phyloP scores from a whole-genome alignment of 129 eudicot genomes.

The Gnaphalium uliginosum region DNA sequence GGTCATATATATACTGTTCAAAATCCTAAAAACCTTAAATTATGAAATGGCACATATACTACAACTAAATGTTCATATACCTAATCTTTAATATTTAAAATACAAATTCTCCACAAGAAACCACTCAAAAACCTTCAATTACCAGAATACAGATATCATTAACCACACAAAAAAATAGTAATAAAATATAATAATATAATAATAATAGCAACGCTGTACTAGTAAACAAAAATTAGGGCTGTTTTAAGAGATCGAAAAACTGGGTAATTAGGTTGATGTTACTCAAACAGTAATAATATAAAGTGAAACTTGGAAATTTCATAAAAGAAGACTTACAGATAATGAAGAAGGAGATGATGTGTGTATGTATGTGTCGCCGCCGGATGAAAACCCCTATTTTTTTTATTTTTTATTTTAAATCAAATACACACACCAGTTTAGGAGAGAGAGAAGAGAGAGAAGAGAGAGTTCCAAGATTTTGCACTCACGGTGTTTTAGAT shows the following conservation, averaged over 20 bases:
- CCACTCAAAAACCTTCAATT: too few relatives aligned
- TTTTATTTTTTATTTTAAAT: neutral
- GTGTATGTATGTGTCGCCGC: constrained; percentile 28
- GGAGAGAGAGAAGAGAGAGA: constrained; percentile 14
- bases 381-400: constrained; percentile 33
- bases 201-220: too few relatives aligned
- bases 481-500: neutral
- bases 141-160: too few relatives aligned
- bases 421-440: neutral
- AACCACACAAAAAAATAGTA: too few relatives aligned
- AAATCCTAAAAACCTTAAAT: too few relatives aligned
- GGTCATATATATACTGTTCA: too few relatives aligned
- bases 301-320: too few relatives aligned
- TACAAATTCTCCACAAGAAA: too few relatives aligned
- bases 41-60: too few relatives aligned
- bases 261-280: constrained; percentile 12
- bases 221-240: neutral
- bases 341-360: constrained; percentile 15
- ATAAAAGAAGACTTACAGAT: constrained; percentile 26
- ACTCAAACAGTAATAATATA: neutral
- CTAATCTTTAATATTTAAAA: too few relatives aligned
- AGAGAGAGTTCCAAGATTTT: neutral
- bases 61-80: too few relatives aligned
- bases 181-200: too few relatives aligned
- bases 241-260: constrained; percentile 22